A percentile compares a stretch with the other conserved stretches of the same genome.
Conservation (phyloP, 2,329 filamentous ascomycete genomes). For the Aspergillus thermomutatus region DNA sequence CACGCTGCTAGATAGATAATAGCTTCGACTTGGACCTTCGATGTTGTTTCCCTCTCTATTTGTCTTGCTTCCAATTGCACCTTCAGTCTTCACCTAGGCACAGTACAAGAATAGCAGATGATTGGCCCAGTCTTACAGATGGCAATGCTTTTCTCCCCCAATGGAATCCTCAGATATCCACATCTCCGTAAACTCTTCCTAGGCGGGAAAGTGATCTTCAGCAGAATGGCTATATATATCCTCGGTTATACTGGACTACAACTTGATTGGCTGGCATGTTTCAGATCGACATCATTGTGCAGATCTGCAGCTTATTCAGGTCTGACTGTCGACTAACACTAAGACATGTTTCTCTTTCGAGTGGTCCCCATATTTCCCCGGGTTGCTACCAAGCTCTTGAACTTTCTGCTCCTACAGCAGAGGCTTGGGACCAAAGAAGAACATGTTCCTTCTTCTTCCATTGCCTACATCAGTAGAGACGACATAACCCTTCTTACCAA, state of each 20-base stretch:
- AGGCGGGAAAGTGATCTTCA: background rate
- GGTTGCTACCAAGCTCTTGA: background rate
- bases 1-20: background rate
- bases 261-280: background rate
- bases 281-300: background rate
- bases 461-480: background rate
- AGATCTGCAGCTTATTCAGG: background rate
- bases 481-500: background rate
- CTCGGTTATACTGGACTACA: background rate
- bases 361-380: background rate
- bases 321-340: background rate
- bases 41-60: background rate
- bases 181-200: background rate
- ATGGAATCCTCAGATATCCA: background rate
- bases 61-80: too few species aligned
- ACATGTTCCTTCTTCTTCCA: background rate
- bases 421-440: background rate
- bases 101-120: background rate
- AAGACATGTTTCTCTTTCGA: background rate
- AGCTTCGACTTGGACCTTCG: background rate
- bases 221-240: background rate
- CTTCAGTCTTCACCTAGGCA: background rate
- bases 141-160: background rate
- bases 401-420: background rate
- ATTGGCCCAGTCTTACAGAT: background rate